Evolutionary conservation across 108 stramenopile genomes (phyloP).

Genomic region (Parietichytrium sp.): DNA sequence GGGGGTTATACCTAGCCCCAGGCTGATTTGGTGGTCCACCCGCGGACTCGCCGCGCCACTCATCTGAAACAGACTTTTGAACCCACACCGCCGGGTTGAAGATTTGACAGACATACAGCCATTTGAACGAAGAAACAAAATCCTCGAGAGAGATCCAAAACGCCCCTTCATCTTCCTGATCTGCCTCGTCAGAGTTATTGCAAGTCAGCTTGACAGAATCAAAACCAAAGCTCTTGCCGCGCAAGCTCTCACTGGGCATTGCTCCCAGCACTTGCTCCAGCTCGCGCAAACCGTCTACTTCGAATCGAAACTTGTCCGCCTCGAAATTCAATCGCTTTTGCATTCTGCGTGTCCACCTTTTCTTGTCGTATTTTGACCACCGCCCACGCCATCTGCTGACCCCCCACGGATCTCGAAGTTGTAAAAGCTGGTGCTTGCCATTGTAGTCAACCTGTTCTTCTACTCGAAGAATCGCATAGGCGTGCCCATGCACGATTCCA

Average conservation of each 20-base stretch:
- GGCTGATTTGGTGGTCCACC: slow-evolving; percentile 1
- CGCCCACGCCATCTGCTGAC: slow-evolving; percentile 29
- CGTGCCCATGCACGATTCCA: slow-evolving; percentile 45
- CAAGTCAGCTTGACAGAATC: too few relatives aligned
- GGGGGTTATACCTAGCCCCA: not conserved
- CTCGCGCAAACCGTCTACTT: not conserved
- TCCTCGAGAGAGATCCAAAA: slow-evolving; percentile 39
- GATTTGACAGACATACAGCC: slow-evolving; percentile 34
- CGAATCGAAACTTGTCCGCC: not conserved
- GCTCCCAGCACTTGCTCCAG: not conserved
- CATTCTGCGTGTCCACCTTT: slow-evolving; percentile 34
- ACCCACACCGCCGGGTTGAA: not conserved
- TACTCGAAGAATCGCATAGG: slow-evolving; percentile 33
- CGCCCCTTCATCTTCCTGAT: slow-evolving; percentile 29
- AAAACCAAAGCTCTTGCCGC: too few relatives aligned
- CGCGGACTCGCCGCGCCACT: slow-evolving; percentile 12
- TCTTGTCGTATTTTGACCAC: not conserved
- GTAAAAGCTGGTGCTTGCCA: not conserved
- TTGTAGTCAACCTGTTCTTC: not conserved
- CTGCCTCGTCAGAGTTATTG: too few relatives aligned
- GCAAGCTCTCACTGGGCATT: not conserved
- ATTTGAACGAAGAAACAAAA: not conserved
- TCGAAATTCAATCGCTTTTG: not conserved
- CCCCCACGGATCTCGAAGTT: slow-evolving; percentile 33
- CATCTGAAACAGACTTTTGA: not conserved